Evolutionary conservation across 164 flowering plant species (phyloP).

Genomic region (Vitis cinerea): DNA sequence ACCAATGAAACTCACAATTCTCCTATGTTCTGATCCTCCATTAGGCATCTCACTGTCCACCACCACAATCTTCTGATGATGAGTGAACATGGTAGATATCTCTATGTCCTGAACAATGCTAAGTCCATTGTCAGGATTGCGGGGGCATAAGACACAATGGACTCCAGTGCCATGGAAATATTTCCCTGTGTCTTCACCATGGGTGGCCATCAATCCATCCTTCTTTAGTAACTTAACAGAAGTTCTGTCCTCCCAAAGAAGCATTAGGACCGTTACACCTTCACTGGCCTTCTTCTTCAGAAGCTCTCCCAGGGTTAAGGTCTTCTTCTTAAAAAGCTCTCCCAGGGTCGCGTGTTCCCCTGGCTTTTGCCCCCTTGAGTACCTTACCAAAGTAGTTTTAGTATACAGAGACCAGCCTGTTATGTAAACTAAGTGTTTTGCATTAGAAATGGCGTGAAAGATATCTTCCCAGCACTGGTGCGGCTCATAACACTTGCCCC

Average conservation of each 20-base stretch:
- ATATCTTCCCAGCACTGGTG: conserved; percentile 5
- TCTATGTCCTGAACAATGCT: conserved; percentile 22
- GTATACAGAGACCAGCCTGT: conserved; percentile 3
- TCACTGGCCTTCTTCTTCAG: background rate
- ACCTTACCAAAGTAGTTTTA: background rate
- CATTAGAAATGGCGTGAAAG: background rate
- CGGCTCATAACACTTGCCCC: background rate
- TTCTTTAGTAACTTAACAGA: background rate
- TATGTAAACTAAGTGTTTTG: background rate
- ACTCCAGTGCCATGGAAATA: background rate
- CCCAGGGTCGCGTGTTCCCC: background rate
- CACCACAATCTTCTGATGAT: conserved; percentile 73
- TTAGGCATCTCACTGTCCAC: conserved; percentile 54
- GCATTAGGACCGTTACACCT: background rate
- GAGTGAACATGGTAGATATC: conserved; percentile 76
- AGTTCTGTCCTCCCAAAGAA: background rate
- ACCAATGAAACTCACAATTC: conserved; percentile 73
- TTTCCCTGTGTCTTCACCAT: background rate
- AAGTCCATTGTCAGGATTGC: background rate
- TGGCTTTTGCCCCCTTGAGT: background rate
- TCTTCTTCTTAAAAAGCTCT: background rate
- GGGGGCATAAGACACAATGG: background rate
- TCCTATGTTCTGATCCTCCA: conserved; percentile 36
- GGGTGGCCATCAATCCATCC: conserved; percentile 1
- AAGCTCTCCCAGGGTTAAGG: background rate